Conservation (phyloP, 768 basidiomycete species). For the Daedalea quercina region DNA sequence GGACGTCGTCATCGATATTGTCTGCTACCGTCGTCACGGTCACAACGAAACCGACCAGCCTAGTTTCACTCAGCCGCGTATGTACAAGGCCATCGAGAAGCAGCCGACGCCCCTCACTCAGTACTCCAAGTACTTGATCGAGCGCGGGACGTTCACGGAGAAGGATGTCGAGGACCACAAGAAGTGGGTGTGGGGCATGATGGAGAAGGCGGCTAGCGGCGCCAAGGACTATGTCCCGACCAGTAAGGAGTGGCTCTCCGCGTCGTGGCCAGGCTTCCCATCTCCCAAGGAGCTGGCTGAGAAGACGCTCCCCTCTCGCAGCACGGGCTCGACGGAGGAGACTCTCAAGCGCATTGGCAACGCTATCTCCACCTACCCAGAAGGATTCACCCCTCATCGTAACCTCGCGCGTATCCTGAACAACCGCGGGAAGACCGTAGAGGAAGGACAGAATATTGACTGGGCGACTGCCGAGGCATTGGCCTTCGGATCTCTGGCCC, state of each 20-base stretch:
- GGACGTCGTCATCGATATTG: slow-evolving; percentile 97
- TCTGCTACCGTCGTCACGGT: slow-evolving; percentile 98
- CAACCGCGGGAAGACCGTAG: slow-evolving; percentile 83
- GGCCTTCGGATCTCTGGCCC: slow-evolving; percentile 87
- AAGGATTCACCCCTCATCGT: slow-evolving; percentile 80
- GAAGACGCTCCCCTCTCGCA: slow-evolving; percentile 81
- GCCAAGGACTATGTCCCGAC: slow-evolving; percentile 95
- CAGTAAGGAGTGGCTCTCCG: slow-evolving; percentile 94
- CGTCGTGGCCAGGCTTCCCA: slow-evolving; percentile 98
- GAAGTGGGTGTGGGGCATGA: slow-evolving; percentile 99
- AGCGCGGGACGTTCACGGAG: slow-evolving; percentile 90
- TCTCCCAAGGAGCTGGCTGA: slow-evolving; percentile 94
- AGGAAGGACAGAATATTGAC: slow-evolving; percentile 89
- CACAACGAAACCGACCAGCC: slow-evolving; percentile 99
- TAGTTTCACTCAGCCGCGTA: slow-evolving; percentile 95
- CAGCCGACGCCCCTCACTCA: slow-evolving; percentile 88
- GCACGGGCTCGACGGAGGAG: slow-evolving; percentile 75
- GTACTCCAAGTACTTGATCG: slow-evolving; percentile 87
- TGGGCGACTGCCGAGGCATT: slow-evolving; percentile 99
- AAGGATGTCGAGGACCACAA: slow-evolving; percentile 97
- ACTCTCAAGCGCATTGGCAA: slow-evolving; percentile 81
- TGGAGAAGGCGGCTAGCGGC: slow-evolving; percentile 92
- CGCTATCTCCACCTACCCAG: slow-evolving; percentile 79
- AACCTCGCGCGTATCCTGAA: slow-evolving; percentile 91
- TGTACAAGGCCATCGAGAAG: slow-evolving; percentile 96